Base-by-base conservation (phyloP, 805 yeast genomes). In the Yueomyces sinensis region DNA sequence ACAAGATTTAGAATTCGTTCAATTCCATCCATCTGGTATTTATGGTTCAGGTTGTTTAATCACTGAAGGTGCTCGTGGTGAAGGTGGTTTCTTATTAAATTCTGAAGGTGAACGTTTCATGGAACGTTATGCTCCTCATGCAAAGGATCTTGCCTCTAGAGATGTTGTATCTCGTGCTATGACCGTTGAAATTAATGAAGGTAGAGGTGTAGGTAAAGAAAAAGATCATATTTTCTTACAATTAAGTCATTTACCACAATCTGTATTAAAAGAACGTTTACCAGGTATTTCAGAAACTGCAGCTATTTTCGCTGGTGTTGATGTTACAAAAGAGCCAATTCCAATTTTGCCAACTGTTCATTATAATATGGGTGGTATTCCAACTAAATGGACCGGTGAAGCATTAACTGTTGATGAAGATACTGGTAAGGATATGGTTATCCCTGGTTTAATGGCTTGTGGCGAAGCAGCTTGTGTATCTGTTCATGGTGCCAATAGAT, bases 241-340 rank as follows among this genome's bases (percentile, higher is more conserved):
- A 70, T 74, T 89, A 60, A 77, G 87, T 38, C 98, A 89, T 60
- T 68, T 89, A 55, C 98, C 98, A 35, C 80, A 95, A 30, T 65
- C 79, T 37, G 95, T 89, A 32, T 70, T 89, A 56, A 73, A 83
- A 59, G 96, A 87, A 70, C 81, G 98, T 70, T 72, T 89, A 54
- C 98, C 98, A 50, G 98, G 98, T 79, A 89, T 89, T 52, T 89
- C 97, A 45, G 96, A 89, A 68, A 89, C 98, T 40, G 97, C 98
- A 31, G 80, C 86, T 46, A 89, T 89, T 62, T 89, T 89, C 56
- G 97, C 98, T 32, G 98, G 98, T 72, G 98, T 89, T 45, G 98
- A 89, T 64, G 97, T 89, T 46, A 91, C 98, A 40, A 91, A 91
- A 70, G 96, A 89, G 68, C 98, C 98, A 56, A 91, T 91, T 60